Percentiles rank a stretch among this genome's conserved stretches.
phyloP scores from a whole-genome alignment of 345 rosid genomes.

The Eucalyptus regnans region DNA sequence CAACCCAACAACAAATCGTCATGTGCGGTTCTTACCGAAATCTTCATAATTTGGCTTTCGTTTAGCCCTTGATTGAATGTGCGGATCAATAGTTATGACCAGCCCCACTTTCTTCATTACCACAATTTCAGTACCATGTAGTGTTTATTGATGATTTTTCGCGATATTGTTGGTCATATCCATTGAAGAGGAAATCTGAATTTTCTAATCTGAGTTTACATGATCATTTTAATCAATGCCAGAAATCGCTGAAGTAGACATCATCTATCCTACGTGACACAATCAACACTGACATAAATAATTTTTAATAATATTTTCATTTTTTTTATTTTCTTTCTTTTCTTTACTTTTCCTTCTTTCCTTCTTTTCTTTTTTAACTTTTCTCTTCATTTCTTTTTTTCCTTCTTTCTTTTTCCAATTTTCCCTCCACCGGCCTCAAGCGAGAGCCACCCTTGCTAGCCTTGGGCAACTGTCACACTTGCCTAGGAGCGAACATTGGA shows the following conservation, averaged over 20 bases:
- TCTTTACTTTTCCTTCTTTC: neutral
- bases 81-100: neutral
- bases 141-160: neutral
- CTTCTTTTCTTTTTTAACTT: neutral
- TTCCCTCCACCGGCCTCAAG: neutral
- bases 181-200: neutral
- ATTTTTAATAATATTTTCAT: too few species aligned
- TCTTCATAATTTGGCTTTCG: neutral
- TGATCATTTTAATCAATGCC: neutral
- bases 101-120: neutral
- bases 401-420: neutral
- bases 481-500: neutral
- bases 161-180: neutral
- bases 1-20: neutral
- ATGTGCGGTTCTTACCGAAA: neutral
- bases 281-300: fast-evolving
- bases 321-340: too few species aligned
- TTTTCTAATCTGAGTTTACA: neutral
- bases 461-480: neutral
- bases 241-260: too few species aligned
- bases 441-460: neutral
- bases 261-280: fast-evolving
- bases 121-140: neutral
- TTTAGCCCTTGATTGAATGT: neutral
- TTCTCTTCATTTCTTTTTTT: neutral